Conservation (phyloP, 2,329 filamentous ascomycete species). For the Scedosporium boydii region DNA sequence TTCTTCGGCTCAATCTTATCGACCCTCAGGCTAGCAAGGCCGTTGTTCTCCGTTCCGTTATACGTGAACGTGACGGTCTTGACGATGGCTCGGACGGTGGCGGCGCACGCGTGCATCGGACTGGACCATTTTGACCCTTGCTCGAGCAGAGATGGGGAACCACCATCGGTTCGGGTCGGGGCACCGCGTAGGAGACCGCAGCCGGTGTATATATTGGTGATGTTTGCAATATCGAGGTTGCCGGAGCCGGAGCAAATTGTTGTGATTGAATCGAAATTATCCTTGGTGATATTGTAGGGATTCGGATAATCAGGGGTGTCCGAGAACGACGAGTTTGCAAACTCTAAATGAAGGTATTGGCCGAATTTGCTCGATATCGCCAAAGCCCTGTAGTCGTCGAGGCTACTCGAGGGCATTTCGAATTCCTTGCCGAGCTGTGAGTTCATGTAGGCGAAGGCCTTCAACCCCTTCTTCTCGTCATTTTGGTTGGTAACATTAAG, state of each 20-base stretch:
- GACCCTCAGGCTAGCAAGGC: conserved; percentile 23
- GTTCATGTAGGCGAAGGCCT: conserved; percentile 25
- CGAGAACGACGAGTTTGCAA: neutral
- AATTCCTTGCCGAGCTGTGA: conserved; percentile 24
- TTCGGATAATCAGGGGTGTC: conserved; percentile 16
- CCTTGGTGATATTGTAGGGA: conserved; percentile 17
- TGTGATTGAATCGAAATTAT: conserved; percentile 17
- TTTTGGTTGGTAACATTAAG: conserved; percentile 26
- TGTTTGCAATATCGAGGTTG: conserved; percentile 23
- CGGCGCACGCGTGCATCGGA: conserved; percentile 33
- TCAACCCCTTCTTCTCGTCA: neutral
- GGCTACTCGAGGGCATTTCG: conserved; percentile 11
- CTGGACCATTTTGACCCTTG: conserved; percentile 29
- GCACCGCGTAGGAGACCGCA: conserved; percentile 32
- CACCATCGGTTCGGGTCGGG: conserved; percentile 23
- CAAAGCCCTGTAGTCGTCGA: conserved; percentile 2
- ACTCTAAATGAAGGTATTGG: conserved; percentile 3
- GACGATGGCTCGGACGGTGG: conserved; percentile 29
- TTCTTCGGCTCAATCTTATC: conserved; percentile 23
- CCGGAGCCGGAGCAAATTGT: conserved; percentile 15
- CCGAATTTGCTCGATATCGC: conserved; percentile 1
- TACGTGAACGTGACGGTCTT: conserved; percentile 32
- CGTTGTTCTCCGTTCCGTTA: conserved; percentile 24
- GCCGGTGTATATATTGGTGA: conserved; percentile 27
- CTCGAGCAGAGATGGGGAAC: conserved; percentile 24